A percentile compares a stretch with the other conserved stretches of the same genome.
These are phyloP conservation scores for Candida verbasci DNA, from an alignment of 805 yeast species.

Conservation along the genomic window DNA sequence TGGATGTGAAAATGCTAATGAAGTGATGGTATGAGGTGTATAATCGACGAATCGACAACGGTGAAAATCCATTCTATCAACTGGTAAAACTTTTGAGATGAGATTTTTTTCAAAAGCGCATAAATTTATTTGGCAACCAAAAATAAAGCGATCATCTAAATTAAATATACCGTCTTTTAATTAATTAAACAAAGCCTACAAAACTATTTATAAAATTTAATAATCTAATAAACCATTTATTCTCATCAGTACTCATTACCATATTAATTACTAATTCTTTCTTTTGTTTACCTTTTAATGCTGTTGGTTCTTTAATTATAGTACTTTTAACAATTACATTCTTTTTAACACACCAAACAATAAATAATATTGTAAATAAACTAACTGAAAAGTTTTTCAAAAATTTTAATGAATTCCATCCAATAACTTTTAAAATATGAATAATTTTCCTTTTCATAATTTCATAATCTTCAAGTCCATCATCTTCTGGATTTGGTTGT, in stretches of 20 bases:
- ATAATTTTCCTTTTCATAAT: constrained; percentile 19
- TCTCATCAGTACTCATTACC: constrained; percentile 38
- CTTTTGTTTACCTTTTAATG: constrained; percentile 12
- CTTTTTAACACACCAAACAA: constrained; percentile 39
- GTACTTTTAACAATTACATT: constrained; percentile 37
- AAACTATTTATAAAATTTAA: constrained; percentile 32
- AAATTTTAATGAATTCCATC: constrained; percentile 22
- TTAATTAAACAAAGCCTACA: constrained; percentile 35
- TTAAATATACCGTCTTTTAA: background rate
- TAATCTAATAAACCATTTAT: constrained; percentile 41
- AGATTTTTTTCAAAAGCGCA: constrained; percentile 2
- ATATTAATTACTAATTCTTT: constrained; percentile 40
- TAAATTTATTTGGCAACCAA: constrained; percentile 1
- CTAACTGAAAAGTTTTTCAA: constrained; percentile 33
- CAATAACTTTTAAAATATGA: constrained; percentile 22
- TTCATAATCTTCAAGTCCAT: constrained; percentile 15
- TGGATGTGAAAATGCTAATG: constrained; percentile 69
- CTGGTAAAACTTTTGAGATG: constrained; percentile 1
- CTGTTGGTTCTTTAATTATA: constrained; percentile 28
- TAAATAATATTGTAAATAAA: constrained; percentile 31
- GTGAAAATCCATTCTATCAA: constrained; percentile 62
- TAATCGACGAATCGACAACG: constrained; percentile 90
- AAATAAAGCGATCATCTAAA: background rate
- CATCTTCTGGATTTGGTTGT: constrained; percentile 9
- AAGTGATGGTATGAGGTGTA: constrained; percentile 78